A percentile compares a stretch with the other conserved stretches of the same genome.
These are phyloP conservation scores for Crepidotus variabilis DNA, from an alignment of 768 basidiomycete genomes.

Conservation along the genomic window DNA sequence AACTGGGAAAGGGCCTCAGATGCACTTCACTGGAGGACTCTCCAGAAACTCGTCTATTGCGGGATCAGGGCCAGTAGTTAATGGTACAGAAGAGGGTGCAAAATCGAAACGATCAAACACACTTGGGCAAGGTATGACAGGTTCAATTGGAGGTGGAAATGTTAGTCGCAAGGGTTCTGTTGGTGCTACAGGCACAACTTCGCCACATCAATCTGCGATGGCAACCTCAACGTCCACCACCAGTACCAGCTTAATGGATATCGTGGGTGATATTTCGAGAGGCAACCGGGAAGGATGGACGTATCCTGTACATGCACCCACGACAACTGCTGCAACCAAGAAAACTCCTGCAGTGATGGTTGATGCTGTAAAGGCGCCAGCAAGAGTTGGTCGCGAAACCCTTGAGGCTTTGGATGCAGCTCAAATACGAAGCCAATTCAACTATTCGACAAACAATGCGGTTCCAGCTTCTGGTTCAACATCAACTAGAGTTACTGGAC, in stretches of 20 bases:
- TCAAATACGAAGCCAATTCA: neutral
- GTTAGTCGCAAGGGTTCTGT: conserved; percentile 4
- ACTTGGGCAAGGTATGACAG: neutral
- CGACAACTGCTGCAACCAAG: neutral
- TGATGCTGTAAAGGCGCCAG: conserved; percentile 46
- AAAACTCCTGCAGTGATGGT: conserved; percentile 20
- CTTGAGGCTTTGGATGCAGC: conserved; percentile 20
- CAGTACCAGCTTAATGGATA: neutral
- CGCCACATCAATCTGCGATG: neutral
- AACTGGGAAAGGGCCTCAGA: conserved; percentile 17
- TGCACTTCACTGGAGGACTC: neutral
- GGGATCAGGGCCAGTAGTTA: conserved; percentile 1
- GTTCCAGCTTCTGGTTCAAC: conserved; percentile 2
- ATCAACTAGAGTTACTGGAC: neutral
- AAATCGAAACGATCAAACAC: neutral
- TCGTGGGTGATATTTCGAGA: neutral
- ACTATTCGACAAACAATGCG: neutral
- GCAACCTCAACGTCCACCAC: neutral
- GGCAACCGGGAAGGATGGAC: neutral
- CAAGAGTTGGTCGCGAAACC: conserved; percentile 30
- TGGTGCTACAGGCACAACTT: neutral
- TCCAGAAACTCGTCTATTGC: neutral
- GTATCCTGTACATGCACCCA: neutral
- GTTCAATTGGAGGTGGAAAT: conserved; percentile 4
- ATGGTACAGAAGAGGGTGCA: conserved; percentile 7